Evolutionary conservation across 164 flowering plant genomes (phyloP).

Genomic region (Aristolochia fimbriata): DNA sequence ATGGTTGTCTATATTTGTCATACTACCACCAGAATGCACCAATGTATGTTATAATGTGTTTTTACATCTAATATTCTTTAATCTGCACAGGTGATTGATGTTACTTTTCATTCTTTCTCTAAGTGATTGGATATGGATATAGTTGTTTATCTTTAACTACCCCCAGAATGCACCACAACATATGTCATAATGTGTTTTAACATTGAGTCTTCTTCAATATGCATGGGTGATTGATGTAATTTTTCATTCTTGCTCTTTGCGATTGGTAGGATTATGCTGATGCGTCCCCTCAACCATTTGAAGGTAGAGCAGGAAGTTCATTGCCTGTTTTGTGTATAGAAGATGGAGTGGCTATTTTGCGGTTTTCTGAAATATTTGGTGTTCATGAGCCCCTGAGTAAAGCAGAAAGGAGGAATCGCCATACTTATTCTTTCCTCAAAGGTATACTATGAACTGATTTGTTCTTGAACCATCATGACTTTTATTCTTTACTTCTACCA

Average conservation of each 20-base stretch:
- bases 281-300: conserved; percentile 22
- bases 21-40: no score
- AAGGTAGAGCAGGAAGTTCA: conserved; percentile 24
- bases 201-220: no score
- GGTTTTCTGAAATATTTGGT: conserved; percentile 94
- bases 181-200: no score
- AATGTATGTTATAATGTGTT: no score
- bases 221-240: no score
- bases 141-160: no score
- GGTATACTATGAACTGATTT: conserved; percentile 30
- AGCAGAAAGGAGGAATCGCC: conserved; percentile 36
- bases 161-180: no score
- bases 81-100: no score
- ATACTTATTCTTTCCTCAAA: conserved; percentile 33
- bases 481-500: background rate
- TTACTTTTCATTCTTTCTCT: background rate
- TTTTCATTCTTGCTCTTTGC: background rate
- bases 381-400: conserved; percentile 52
- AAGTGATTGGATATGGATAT: conserved; percentile 26
- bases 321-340: conserved; percentile 78
- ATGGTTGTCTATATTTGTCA: no score
- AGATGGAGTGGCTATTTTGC: conserved; percentile 66
- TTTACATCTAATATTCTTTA: no score
- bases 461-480: background rate
- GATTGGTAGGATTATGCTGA: conserved; percentile 32